Base-by-base conservation (phyloP, 2,329 filamentous ascomycete species). In the Alternaria burnsii region DNA sequence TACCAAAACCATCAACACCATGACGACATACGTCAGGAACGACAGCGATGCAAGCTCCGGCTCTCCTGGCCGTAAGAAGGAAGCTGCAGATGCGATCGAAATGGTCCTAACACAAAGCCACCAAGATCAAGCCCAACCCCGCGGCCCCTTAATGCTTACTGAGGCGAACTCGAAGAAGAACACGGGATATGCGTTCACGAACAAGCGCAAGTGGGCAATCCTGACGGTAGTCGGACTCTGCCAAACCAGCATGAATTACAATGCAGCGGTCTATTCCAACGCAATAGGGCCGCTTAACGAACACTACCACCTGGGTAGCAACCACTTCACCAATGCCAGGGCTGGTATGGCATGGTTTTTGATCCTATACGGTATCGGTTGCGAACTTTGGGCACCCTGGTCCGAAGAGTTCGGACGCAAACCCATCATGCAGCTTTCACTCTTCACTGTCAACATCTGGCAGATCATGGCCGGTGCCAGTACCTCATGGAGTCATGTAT, bases 381-480 rank as follows among this genome's bases (percentile, higher is more conserved):
- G 92, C 75, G 92, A 95, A 76, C 83, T 94, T 0, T 95, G 92
- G 92, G 92, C 92, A 0, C 92, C 32, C 68, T 85, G 91, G 90
- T 91, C 87, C 38, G 92, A 95, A 75, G 92, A 95, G 71, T 83
- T 93, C 57, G 92, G 92, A 18, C 88, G 92, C 46, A 90, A 88
- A 81, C 87, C 87, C 1, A 85, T 95, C 53, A 84, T 95, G 50
- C 92, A 94, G 81, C 76, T 84, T 9, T 91, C 88, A 10, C 81
- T 95, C 42, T 84, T 89, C 60, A 81, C 94, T 4, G 90, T 93
- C 79, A 95, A 95, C 69, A 73, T 93, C 52, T 94, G 68, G 68
- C 68, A 86, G 81, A 89, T 91, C 62, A 59, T 76, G 26, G 68
- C 71, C 11, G 89, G 91, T 48, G 90, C 86, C 16, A 89, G 89